Evolutionary conservation across 768 basidiomycete genomes (phyloP), one percentile per base, ranked within the genome.

Genomic region (Paxillus involutus): DNA sequence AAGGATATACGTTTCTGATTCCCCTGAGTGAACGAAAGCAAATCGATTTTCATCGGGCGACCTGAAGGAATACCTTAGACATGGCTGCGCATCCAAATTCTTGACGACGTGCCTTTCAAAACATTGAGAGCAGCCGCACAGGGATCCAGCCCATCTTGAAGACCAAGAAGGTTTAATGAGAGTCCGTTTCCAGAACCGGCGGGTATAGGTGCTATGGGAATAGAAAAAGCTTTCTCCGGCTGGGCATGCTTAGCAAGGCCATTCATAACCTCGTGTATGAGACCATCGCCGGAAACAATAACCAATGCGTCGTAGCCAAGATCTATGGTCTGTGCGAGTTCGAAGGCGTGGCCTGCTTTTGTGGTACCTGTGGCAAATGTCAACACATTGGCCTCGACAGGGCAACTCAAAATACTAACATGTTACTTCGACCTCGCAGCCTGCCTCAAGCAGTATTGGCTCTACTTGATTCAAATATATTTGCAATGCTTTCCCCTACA

Each of bases 141-240:
- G n/a, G 87, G 76, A 64, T 93, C 88, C 45, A 84, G 76, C 6
- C 88, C 90, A 43, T 87, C 82, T 81, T 86, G 58, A 39, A 59
- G 54, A 52, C 91, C 91, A 19, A 92, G 69, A 16, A 94, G 67
- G 61, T 91, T 92, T 24, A 94, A 67, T 24, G 85, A 79, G 21
- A 87, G 71, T 3, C 83, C 91, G 59, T 94, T 94, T 5, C 87
- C 91, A 12, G 89, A 89, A 3, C 91, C 91, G 16, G 87, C 85
- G 6, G 93, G 90, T 63, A 94, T 83, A 3, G 87, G 90, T 0
- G 84, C 83, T 24, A 95, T 71, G 2, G 93, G 90, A 30, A 84
- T 82, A 43, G 64, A 66, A 52, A 94, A 80, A 0, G 88, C 91
- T 44, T 74, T 76, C 35, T 73, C 66, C 2, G 86, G 82, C 36